A percentile compares a stretch with the other conserved stretches of the same genome.
Conservation (phyloP, 495 filamentous ascomycete genomes). For the Penicillium lagena region DNA sequence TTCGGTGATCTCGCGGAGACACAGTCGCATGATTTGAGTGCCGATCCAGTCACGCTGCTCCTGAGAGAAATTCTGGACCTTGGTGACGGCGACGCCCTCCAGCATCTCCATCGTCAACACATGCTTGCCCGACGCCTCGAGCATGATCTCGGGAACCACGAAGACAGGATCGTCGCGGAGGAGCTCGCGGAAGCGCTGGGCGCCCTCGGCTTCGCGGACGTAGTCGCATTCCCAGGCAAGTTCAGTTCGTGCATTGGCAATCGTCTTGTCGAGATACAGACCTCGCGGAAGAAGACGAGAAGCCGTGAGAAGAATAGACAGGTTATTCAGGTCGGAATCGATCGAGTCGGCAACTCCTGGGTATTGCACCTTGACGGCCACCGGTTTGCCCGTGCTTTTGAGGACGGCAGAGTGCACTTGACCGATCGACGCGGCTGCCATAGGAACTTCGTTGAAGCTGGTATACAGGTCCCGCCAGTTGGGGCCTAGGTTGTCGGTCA, state of each 20-base stretch:
- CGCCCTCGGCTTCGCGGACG: slow-evolving; percentile 75
- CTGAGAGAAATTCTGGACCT: slow-evolving; percentile 66
- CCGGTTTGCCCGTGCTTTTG: slow-evolving; percentile 63
- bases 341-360: slow-evolving; percentile 95
- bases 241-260: slow-evolving; percentile 90
- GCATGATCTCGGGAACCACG: slow-evolving; percentile 67
- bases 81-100: slow-evolving; percentile 82
- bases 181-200: slow-evolving; percentile 63
- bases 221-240: slow-evolving; percentile 98
- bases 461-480: slow-evolving; percentile 81
- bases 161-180: slow-evolving; percentile 71
- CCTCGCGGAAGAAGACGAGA: slow-evolving; percentile 85
- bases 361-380: slow-evolving; percentile 96
- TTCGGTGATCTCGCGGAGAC: slow-evolving; percentile 85
- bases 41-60: slow-evolving; percentile 83
- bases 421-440: slow-evolving; percentile 96
- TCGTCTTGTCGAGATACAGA: slow-evolving; percentile 92
- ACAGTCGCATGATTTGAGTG: slow-evolving; percentile 86
- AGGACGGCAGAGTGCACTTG: slow-evolving; percentile 88
- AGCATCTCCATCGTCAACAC: slow-evolving; percentile 94
- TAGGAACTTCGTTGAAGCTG: slow-evolving; percentile 82
- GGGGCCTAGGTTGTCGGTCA: slow-evolving; percentile 68
- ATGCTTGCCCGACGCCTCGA: slow-evolving; percentile 74
- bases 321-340: slow-evolving; percentile 89
- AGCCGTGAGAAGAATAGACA: slow-evolving; percentile 83